Percentiles rank a stretch among this genome's conserved stretches.
Conservation (phyloP, 2,329 filamentous ascomycete species). For the Chaetomiaceae sp. region DNA sequence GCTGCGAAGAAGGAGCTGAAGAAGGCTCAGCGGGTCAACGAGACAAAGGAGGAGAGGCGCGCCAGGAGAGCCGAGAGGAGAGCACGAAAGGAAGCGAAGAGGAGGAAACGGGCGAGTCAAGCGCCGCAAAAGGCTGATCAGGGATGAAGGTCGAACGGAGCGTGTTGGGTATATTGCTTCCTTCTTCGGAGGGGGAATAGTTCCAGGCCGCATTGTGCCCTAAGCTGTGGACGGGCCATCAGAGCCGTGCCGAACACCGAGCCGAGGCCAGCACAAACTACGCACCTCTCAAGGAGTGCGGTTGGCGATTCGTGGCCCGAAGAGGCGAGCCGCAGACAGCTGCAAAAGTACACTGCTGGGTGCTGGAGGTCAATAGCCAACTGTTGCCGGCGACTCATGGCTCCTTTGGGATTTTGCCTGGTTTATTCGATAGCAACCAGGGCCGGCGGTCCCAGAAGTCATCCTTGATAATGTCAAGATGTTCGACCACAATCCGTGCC, state of each 20-base stretch:
- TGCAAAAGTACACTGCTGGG: neutral
- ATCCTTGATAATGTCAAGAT: constrained; percentile 92
- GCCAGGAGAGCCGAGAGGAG: constrained; percentile 45
- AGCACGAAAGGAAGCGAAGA: constrained; percentile 42
- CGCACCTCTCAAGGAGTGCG: neutral
- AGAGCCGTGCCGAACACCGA: neutral
- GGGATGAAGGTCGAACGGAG: constrained; percentile 7
- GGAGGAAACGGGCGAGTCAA: constrained; percentile 19
- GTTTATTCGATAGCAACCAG: constrained; percentile 75
- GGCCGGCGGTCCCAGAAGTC: constrained; percentile 87
- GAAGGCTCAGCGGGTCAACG: constrained; percentile 30
- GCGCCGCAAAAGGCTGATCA: constrained; percentile 1
- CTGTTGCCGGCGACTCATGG: constrained; percentile 29
- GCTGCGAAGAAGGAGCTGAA: constrained; percentile 35
- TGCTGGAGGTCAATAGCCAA: neutral
- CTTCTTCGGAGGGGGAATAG: neutral
- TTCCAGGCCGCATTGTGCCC: too few relatives aligned
- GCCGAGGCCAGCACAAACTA: neutral
- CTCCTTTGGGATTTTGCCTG: constrained; percentile 65
- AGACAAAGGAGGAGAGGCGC: constrained; percentile 43
- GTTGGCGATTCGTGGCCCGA: neutral
- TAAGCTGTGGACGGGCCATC: neutral
- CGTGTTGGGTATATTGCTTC: neutral
- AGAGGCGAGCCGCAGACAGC: neutral
- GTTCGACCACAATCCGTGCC: constrained; percentile 74